Evolutionary conservation across 2,329 filamentous ascomycete genomes (phyloP), one percentile per base, ranked within the genome.

Genomic region (Magnaporthiopsis incrustans): DNA sequence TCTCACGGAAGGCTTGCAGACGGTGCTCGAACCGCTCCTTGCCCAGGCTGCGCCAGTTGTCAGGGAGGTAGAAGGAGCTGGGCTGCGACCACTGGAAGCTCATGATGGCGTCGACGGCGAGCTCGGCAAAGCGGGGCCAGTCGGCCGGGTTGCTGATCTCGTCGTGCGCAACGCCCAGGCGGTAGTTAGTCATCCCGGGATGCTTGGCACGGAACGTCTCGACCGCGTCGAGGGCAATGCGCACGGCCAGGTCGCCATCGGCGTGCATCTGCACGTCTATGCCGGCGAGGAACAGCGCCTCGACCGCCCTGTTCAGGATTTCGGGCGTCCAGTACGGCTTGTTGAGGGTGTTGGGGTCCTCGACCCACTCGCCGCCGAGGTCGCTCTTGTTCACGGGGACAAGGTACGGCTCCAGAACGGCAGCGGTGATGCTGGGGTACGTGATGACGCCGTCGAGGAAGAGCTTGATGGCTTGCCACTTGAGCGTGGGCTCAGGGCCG

Each of bases 211-310:
- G 58, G 18, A 25, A 32, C 18, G 32, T 4, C 30, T 60, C 58
- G 30, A 38, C 58, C 1, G 58, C 58, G 22, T 60, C 30, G 58
- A 60, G 58, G 30, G 58, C 58, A 8, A 60, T 35, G 10, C 58
- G 30, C 27, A 60, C 58, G 22, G 30, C 58, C 58, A 60, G 0
- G 72, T 71, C 6, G 72, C 68, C 1, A 65, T 74, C 70, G 2
- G 78, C 76, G 53, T 73, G 73, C 3, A 67, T 65, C 35, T 70
- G 68, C 10, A 81, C 69, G 11, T 77, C 75, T 1, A 60, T 35
- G 58, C 58, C 58, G 4, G 30, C 30, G 14, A 35, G 30, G 10
- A 60, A 32, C 58, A 60, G 58, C 15, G 10, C 14, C 18, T 60
- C 30, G 58, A 60, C 32, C 58, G 58, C 33, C 27, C 11, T 32